Evolutionary conservation across 2,329 filamentous ascomycete species (phyloP), one percentile per base, ranked within the genome.

Genomic region (Phaeosphaeriaceae sp.): DNA sequence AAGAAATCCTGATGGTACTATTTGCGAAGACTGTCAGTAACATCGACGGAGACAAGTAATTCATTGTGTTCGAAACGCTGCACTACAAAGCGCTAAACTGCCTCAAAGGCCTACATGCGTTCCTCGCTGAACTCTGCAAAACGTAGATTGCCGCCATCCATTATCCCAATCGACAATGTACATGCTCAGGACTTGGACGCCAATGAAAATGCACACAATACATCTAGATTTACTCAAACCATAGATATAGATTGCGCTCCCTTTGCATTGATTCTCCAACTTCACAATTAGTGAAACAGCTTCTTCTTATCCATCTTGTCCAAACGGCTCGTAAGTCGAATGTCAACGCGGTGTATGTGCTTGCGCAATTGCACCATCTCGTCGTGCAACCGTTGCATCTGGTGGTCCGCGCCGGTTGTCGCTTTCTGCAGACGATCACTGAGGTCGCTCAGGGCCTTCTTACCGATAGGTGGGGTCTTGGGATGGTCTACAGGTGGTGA

Each of bases 11-110:
- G 71, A 72, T 52, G 71, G 70, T 6, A 64, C 60, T 12, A 43
- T 73, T 4, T 75, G 73, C 44, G 71, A 74, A 40, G 73, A 74
- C 41, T 74, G 72, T 42, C 64, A 34, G 28, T 73, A 16, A 11
- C 17, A 12, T 37, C 6, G 2, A 15, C 8, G 9, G 4, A 28
- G 9, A 9, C 7, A 29, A 29, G 15, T 49, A 34, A 44, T 21
- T 37, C 34, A 20, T 30, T 42, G 36, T 39, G 23, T 21, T 30
- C 28, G 32, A 34, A 18, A 20, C 37, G 13, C 9, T 32, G 16
- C 38, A 15, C n/a, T 13, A 35, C 9, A 18, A 26, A 26, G 23
- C 7, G 7, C 23, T 26, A 11, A 11, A 26, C 11, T 6, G 23
- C 6, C 23, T 3, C 23, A 26, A 26, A 26, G 7, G 6, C 7